These are phyloP conservation scores for Phytophthora sp. DNA, from an alignment of 352 stramenopile genomes.

Conservation along the genomic window DNA sequence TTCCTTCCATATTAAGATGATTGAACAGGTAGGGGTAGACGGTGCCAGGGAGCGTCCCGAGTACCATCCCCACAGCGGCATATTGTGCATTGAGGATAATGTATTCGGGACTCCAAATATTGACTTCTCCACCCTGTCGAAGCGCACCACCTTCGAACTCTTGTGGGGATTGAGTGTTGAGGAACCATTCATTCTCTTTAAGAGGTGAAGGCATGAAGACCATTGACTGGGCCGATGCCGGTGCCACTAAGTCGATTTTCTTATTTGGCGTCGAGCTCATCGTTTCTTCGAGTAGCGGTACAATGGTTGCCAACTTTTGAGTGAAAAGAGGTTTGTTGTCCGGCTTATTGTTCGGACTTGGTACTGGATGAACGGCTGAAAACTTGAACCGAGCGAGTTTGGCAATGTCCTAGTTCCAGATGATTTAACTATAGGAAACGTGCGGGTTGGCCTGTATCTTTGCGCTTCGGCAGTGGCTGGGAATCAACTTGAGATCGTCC, in stretches of 20 bases:
- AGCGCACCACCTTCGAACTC: conserved; percentile 30
- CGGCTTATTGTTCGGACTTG: no score
- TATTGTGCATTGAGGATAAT: conserved; percentile 54
- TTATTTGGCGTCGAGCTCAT: conserved; percentile 33
- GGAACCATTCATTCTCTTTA: conserved; percentile 24
- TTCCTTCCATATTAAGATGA: conserved; percentile 58
- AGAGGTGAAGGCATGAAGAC: conserved; percentile 25
- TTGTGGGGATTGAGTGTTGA: conserved; percentile 21
- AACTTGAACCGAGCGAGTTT: no score
- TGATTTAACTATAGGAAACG: no score
- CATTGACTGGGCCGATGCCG: conserved; percentile 17
- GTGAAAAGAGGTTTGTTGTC: no score
- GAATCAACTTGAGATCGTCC: no score
- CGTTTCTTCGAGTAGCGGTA: conserved; percentile 37
- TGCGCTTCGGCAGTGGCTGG: no score
- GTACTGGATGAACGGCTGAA: no score
- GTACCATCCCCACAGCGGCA: conserved; percentile 45
- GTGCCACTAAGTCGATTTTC: conserved; percentile 37
- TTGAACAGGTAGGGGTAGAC: conserved; percentile 57
- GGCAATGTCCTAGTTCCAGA: no score
- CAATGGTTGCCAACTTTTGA: conserved; percentile 32
- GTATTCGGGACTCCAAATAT: conserved; percentile 47
- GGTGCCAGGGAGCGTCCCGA: conserved; percentile 45
- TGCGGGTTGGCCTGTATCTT: no score
- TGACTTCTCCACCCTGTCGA: conserved; percentile 23